Percentiles rank a stretch among this genome's conserved stretches.
Evolutionary conservation across 2,329 filamentous ascomycete species (phyloP).

Genomic region (Plectosphaerella plurivora): DNA sequence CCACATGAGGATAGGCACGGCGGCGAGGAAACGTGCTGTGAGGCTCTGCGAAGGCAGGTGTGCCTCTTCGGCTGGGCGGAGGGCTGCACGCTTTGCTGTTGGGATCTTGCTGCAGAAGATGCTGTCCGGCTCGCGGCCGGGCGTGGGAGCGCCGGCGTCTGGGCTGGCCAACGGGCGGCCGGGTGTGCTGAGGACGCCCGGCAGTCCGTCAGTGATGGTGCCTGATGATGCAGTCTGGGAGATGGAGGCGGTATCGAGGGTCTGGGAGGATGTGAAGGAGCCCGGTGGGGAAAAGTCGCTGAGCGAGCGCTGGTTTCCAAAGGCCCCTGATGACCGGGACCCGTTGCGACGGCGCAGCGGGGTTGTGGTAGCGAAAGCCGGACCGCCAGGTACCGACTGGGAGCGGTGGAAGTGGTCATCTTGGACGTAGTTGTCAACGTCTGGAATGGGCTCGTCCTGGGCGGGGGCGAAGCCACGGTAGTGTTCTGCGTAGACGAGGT

Average conservation of each 20-base stretch:
- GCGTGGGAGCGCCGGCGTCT: neutral
- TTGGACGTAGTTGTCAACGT: conserved; percentile 33
- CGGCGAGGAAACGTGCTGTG: conserved; percentile 57
- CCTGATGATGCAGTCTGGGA: conserved; percentile 27
- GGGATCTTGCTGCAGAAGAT: conserved; percentile 60
- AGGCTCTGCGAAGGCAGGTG: conserved; percentile 65
- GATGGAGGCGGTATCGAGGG: conserved; percentile 53
- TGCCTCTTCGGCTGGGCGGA: conserved; percentile 67
- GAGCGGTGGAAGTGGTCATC: conserved; percentile 23
- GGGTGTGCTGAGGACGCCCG: conserved; percentile 1
- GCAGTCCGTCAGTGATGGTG: neutral
- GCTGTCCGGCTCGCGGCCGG: conserved; percentile 23
- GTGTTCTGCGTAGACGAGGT: conserved; percentile 66
- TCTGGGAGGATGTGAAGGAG: conserved; percentile 49
- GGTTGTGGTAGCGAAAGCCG: conserved; percentile 10
- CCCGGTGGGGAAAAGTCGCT: conserved; percentile 34
- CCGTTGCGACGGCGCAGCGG: conserved; percentile 18
- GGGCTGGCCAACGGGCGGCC: neutral
- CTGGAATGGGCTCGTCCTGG: conserved; percentile 59
- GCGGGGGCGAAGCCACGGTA: conserved; percentile 62
- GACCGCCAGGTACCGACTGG: conserved; percentile 28
- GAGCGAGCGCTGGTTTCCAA: conserved; percentile 27
- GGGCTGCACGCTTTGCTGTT: conserved; percentile 57
- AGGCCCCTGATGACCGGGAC: conserved; percentile 22
- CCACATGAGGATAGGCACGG: conserved; percentile 67